Conservation (phyloP, 2,329 filamentous ascomycete species). For the Aspergillus vadensis region DNA sequence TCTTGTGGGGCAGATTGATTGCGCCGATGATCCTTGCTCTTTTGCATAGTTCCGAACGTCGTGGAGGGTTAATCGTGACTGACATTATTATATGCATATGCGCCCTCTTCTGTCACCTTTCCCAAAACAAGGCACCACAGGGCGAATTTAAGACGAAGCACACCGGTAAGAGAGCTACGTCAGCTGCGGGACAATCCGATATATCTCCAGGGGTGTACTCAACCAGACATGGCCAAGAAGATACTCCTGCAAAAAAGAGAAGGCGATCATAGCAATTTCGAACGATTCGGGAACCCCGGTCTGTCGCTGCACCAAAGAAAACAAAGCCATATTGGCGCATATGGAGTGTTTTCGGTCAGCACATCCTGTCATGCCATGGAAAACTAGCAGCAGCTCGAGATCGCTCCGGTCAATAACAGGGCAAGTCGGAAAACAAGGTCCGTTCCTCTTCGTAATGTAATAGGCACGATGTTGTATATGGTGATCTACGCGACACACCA, state of each 20-base stretch:
- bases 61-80: background rate
- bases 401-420: too few species aligned
- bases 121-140: background rate
- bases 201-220: background rate
- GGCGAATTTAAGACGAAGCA: too few species aligned
- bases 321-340: too few species aligned
- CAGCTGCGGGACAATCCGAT: background rate
- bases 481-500: too few species aligned
- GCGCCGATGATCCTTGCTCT: background rate
- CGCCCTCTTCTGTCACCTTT: background rate
- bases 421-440: too few species aligned
- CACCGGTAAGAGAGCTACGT: background rate
- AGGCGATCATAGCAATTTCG: background rate
- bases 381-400: too few species aligned
- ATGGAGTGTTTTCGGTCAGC: too few species aligned
- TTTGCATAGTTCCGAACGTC: background rate
- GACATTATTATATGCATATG: background rate
- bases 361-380: too few species aligned
- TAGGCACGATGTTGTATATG: too few species aligned
- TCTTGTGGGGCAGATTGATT: background rate
- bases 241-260: background rate
- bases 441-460: too few species aligned
- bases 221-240: background rate
- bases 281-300: too few species aligned
- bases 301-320: too few species aligned